Conservation (phyloP, 208 protist species). For the Crithidia brevicula region DNA sequence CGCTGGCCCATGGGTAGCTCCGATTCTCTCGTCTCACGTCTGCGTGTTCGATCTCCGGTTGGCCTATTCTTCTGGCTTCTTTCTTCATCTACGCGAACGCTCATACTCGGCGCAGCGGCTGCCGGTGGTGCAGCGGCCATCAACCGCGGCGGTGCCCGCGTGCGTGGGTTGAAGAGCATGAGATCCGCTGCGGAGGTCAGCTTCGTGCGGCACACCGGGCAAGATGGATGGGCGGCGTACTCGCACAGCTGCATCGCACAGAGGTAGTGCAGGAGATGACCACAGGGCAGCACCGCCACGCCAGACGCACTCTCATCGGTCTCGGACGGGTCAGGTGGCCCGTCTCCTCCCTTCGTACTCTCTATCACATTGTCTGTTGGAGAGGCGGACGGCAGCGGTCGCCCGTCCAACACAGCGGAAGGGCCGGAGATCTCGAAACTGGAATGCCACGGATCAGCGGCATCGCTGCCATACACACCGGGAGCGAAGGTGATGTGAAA, state of each 20-base stretch:
- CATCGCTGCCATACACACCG: constrained; percentile 36
- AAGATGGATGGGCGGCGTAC: constrained; percentile 40
- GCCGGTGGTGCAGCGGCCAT: not conserved
- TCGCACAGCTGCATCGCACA: constrained; percentile 78
- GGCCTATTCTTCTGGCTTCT: not conserved
- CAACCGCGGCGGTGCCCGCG: constrained; percentile 16
- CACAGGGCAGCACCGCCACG: constrained; percentile 55
- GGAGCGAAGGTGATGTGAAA: constrained; percentile 57
- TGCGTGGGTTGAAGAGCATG: constrained; percentile 51
- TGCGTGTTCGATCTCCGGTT: too few relatives aligned
- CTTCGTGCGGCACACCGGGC: constrained; percentile 73
- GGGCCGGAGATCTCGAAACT: not conserved
- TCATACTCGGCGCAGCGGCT: not conserved
- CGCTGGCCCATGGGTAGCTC: not conserved
- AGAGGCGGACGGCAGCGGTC: too few relatives aligned
- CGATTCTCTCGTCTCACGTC: too few relatives aligned
- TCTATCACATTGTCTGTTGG: not conserved
- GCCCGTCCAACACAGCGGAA: too few relatives aligned
- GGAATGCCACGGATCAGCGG: constrained; percentile 18
- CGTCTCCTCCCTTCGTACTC: too few relatives aligned
- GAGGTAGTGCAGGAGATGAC: constrained; percentile 76
- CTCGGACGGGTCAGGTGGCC: too few relatives aligned
- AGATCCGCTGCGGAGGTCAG: constrained; percentile 36
- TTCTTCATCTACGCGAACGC: not conserved
- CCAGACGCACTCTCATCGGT: constrained; percentile 20